Evolutionary conservation across 192 early-diverging fungal genomes (phyloP), one percentile per base, ranked within the genome.

Genomic region (Backusella circina): DNA sequence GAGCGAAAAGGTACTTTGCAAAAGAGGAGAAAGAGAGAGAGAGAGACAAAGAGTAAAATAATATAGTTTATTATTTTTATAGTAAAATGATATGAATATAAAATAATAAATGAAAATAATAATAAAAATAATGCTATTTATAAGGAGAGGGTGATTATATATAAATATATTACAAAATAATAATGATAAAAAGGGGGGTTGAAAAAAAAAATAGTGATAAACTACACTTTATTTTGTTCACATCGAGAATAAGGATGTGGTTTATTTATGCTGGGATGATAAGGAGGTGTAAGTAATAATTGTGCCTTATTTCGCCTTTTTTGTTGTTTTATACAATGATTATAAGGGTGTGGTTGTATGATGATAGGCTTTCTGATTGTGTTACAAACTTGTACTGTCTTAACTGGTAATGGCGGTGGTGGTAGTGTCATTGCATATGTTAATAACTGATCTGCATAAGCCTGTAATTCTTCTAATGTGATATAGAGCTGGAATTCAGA

Each of bases 401-500:
- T 61, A 61, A 13, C 23, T 28, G 54, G 23, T 23, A 26, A 26
- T 61, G 54, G 26, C 26, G 54, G 23, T 54, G 54, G 23, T 21
- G 71, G 71, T 73, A 57, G 35, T n/a, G 73, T 36, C 73, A 66
- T 74, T 26, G 73, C 73, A 16, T 66, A 64, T 2, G 73, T 79
- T 71, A 90, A 41, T 39, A 94, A 80, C 79, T 89, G 90, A 66
- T 88, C 85, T 13, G 88, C 91, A 21, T 90, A 83, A 8, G 77
- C 76, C 70, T 93, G 87, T 13, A 94, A 71, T 65, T 92, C 86
- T 4, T 86, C 79, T 26, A 84, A 75, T 50, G 85, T 86, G 2
- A 93, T 84, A 67, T 89, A 86, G 28, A 94, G 83, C 41, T 92
- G 88, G 72, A 94, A 94, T 65, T 87, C 83, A 37, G 84, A 85